A percentile compares a stretch with the other conserved stretches of the same genome.
These are phyloP conservation scores for Aegilops sharonensis DNA, from an alignment of 176 grass and related monocot species.

Conservation along the genomic window DNA sequence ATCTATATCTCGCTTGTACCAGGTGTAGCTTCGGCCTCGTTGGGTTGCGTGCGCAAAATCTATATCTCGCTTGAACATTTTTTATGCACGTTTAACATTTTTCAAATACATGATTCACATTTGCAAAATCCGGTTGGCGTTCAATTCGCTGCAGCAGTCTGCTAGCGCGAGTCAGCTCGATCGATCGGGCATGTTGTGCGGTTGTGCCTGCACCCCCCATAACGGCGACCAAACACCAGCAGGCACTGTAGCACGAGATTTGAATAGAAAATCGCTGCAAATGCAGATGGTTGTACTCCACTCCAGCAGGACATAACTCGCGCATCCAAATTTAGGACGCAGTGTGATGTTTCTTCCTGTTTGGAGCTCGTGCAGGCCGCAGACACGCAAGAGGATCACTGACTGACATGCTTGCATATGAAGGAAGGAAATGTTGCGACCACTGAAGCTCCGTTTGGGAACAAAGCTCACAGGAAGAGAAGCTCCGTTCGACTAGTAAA, in stretches of 20 bases:
- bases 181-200: neutral
- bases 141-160: neutral
- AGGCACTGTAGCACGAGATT: neutral
- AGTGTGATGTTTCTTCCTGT: neutral
- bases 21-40: no score
- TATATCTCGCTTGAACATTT: no score
- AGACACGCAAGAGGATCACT: neutral
- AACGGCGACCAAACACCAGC: neutral
- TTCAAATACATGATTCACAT: no score
- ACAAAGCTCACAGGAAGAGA: no score
- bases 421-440: neutral
- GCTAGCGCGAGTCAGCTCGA: neutral
- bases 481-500: no score
- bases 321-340: no score
- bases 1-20: no score
- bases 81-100: no score
- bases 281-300: neutral
- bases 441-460: no score
- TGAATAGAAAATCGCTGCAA: neutral
- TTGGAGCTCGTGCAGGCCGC: neutral
- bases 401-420: neutral
- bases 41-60: no score
- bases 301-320: no score
- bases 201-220: neutral
- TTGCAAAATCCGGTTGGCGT: neutral